Evolutionary conservation across 345 rosid genomes (phyloP), one percentile per base, ranked within the genome.

Genomic region (Heritiera littoralis): DNA sequence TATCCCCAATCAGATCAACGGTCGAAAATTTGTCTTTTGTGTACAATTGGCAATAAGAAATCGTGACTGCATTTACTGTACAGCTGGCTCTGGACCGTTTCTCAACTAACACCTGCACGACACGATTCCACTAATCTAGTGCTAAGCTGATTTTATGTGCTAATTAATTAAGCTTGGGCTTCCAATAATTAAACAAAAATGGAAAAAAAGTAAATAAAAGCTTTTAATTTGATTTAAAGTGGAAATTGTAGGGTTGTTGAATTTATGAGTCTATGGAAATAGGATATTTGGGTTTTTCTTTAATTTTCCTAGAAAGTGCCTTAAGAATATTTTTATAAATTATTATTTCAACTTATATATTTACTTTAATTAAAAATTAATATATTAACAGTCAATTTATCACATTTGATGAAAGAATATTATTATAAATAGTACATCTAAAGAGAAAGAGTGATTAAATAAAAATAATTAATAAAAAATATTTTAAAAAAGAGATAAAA

Each of bases 1-100:
- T 66, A 65, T 52, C 13, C 64, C 77, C 54, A 41, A 41, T 58
- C 20, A 59, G 5, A 72, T 72, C 48, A 54, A 72, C 76, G 76
- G 63, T 35, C 46, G 38, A 35, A 3, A 30, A 7, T 28, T 30
- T 20, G 7, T 20, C n/a, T 20, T 14, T 51, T 23, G 28, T 23
- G 28, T 23, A 23, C 28, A 23, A 23, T 23, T 23, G 38, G 38
- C 38, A 3, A 35, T 35, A 35, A 35, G 38, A 35, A 72, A 72
- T 54, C 48, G 64, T 72, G 63, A 54, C 8, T 10, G 63, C 76
- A 52, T 52, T 54, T 35, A 35, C 38, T 35, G 38, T 35, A 17
- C 64, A 54, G 63, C 46, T 54, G 76, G 48, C 43, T 18, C 10
- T 18, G 48, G 48, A 18, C 76, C 76, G 76, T 72, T 72, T 54